Evolutionary conservation across 1,284 basidiomycete genomes (phyloP), one percentile per base, ranked within the genome.

Genomic region (Papiliotrema flavescens): DNA sequence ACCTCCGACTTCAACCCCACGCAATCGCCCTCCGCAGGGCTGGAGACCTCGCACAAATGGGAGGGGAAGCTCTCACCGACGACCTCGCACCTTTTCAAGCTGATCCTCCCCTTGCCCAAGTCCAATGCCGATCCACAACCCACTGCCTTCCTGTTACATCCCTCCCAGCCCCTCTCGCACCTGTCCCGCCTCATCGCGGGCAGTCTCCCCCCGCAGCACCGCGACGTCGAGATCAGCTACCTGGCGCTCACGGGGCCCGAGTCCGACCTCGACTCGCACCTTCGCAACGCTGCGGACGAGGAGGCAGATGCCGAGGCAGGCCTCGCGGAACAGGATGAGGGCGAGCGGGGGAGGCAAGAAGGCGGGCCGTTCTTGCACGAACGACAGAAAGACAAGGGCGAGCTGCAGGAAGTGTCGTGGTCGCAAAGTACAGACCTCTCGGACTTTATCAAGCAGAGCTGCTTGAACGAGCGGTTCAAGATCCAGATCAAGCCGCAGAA

Each of bases 381-480:
- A 78, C 51, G 79, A 26, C 43, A 56, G 3, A 48, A 51, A 3
- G 61, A 56, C 0, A 54, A 63, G 42, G 69, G 65, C 14, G 53
- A 63, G 47, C 62, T 57, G 40, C 71, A 74, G 52, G 66, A 75
- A 56, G 71, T 73, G 1, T 62, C 83, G 55, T 86, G 85, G 85
- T 80, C 80, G n/a, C 82, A 84, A 53, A 81, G 81, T 3, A 87
- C 84, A 0, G 85, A 85, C 71, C 71, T 86, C 15, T 82, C 81
- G 19, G 84, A 86, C 69, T 86, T 87, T 66, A 81, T 86, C 59
- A 81, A 82, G 51, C 82, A 85, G 64, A 82, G 82, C 6, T 83
- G 83, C 6, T 77, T 81, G 26, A 75, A 80, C 36, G 79, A 81
- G 24, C 76, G 81, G 57, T 86, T 86, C 67, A 77, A 75, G 7